These are phyloP conservation scores for Citropsis articulata DNA, from an alignment of 345 rosid genomes.

Conservation along the genomic window DNA sequence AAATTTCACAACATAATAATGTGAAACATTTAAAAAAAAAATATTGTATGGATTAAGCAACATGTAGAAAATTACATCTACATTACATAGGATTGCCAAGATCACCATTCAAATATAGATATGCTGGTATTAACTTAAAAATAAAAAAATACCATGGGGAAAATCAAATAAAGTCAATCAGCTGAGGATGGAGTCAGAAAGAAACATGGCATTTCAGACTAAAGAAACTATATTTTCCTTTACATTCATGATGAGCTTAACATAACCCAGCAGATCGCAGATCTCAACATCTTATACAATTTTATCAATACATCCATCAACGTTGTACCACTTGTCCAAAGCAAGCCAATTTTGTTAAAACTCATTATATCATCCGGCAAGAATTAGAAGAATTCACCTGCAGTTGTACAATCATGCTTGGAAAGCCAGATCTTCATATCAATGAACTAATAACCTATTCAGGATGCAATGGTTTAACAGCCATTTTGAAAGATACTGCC, in stretches of 20 bases:
- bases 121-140: not conserved
- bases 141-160: not conserved
- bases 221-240: not conserved
- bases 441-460: not conserved
- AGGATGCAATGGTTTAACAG: not conserved
- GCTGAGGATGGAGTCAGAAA: not conserved
- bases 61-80: not conserved
- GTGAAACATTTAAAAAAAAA: not conserved
- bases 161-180: not conserved
- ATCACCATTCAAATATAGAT: not conserved
- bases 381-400: not conserved
- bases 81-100: not conserved
- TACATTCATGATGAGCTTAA: not conserved
- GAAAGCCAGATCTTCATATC: not conserved
- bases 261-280: not conserved
- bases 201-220: not conserved
- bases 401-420: not conserved
- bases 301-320: not conserved
- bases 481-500: not conserved
- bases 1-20: conserved; percentile 13
- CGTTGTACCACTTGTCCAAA: not conserved
- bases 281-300: conserved; percentile 6
- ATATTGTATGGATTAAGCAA: not conserved
- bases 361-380: not conserved
- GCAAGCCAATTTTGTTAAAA: not conserved